These are phyloP conservation scores for Candida namnaoensis DNA, from an alignment of 805 yeast species.

Conservation along the genomic window DNA sequence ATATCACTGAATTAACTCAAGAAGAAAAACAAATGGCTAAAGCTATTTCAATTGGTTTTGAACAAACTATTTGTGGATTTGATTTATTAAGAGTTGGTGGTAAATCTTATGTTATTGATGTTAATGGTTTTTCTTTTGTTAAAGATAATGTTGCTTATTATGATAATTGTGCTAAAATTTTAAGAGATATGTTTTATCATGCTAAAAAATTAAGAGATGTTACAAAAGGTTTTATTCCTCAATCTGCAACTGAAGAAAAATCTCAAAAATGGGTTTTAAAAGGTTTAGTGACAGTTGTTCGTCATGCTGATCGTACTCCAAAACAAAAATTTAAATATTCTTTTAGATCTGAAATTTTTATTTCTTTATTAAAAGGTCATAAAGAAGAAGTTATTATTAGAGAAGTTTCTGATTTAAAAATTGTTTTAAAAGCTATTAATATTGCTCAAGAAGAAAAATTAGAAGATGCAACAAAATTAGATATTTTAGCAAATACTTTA, in stretches of 20 bases:
- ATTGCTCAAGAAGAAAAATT: slow-evolving; percentile 71
- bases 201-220: slow-evolving; percentile 42
- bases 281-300: slow-evolving; percentile 81
- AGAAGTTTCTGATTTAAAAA: slow-evolving; percentile 75
- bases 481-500: slow-evolving; percentile 71
- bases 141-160: slow-evolving; percentile 85
- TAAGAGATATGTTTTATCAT: slow-evolving; percentile 64
- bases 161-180: slow-evolving; percentile 70
- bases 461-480: slow-evolving; percentile 74
- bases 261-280: slow-evolving; percentile 93
- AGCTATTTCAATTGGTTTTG: slow-evolving; percentile 64
- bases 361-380: slow-evolving; percentile 84
- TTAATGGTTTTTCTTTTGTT: slow-evolving; percentile 95
- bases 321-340: slow-evolving; percentile 96
- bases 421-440: slow-evolving; percentile 77
- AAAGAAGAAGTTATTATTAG: slow-evolving; percentile 94
- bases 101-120: slow-evolving; percentile 88
- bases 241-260: slow-evolving; percentile 27
- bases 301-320: slow-evolving; percentile 99
- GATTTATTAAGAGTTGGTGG: slow-evolving; percentile 88
- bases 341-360: slow-evolving; percentile 78
- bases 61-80: slow-evolving; percentile 95
- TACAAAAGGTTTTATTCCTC: slow-evolving; percentile 26
- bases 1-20: slow-evolving; percentile 67
- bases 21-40: slow-evolving; percentile 78